phyloP scores from a whole-genome alignment of 192 early-diverging fungal species.

The Coemansia sp. region DNA sequence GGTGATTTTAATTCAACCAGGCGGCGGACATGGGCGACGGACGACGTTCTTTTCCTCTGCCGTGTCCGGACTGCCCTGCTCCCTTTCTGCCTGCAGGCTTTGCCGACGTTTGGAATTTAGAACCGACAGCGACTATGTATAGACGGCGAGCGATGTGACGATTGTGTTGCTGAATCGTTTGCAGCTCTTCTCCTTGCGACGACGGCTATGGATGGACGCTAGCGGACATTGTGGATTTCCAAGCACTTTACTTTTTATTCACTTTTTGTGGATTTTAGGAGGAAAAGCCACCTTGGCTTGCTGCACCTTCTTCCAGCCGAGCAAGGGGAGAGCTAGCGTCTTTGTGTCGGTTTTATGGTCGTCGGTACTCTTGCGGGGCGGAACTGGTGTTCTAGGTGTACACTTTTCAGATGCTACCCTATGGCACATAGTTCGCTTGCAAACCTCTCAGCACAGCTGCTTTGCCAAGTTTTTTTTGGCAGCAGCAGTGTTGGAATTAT shows the following conservation, averaged over 20 bases:
- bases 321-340: neutral
- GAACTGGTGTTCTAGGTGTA: slow-evolving; percentile 26
- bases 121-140: neutral
- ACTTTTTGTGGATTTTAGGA: no score
- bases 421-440: slow-evolving; percentile 50
- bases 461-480: neutral
- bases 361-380: slow-evolving; percentile 47
- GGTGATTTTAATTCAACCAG: neutral
- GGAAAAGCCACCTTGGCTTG: neutral
- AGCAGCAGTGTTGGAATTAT: slow-evolving; percentile 2
- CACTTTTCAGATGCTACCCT: slow-evolving; percentile 6
- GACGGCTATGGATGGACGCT: neutral
- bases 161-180: neutral
- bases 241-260: no score
- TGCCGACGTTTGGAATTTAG: neutral
- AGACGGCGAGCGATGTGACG: neutral
- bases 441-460: slow-evolving; percentile 9
- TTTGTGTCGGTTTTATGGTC: neutral
- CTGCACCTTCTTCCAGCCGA: neutral
- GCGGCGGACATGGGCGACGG: no score
- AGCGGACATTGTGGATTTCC: no score
- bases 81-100: no score
- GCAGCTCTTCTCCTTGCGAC: neutral
- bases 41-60: no score
- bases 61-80: no score